These are phyloP conservation scores for Zalaria obscura DNA, from an alignment of 2,329 filamentous ascomycete species.

Conservation along the genomic window DNA sequence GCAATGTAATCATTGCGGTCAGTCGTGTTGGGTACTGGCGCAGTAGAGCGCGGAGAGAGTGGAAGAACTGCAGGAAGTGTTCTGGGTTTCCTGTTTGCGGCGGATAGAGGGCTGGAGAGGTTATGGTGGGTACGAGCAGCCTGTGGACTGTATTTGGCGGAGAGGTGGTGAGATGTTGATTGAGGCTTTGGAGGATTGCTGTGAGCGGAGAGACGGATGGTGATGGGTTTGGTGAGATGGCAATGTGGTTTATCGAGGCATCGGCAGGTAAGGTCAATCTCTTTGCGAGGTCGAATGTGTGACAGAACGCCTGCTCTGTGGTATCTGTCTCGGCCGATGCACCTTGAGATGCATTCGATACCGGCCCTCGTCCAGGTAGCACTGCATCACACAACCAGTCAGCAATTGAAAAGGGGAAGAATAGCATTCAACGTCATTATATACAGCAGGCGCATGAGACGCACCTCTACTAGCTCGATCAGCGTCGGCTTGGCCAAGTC, in stretches of 20 bases:
- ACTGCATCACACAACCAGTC: conserved; percentile 3
- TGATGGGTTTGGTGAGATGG: conserved; percentile 53
- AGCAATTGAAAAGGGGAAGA: neutral
- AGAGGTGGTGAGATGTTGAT: conserved; percentile 41
- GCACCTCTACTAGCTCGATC: conserved; percentile 42
- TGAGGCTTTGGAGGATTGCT: conserved; percentile 46
- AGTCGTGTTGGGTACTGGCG: conserved; percentile 50
- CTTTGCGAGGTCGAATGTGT: conserved; percentile 39
- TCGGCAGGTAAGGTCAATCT: conserved; percentile 27
- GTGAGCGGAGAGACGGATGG: conserved; percentile 44
- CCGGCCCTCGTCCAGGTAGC: conserved; percentile 3
- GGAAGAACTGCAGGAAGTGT: conserved; percentile 66
- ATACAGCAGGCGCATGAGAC: conserved; percentile 12
- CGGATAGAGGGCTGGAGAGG: conserved; percentile 76
- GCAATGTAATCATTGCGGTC: conserved; percentile 62
- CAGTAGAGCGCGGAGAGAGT: conserved; percentile 61
- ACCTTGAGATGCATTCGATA: neutral
- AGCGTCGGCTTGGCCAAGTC: conserved; percentile 53
- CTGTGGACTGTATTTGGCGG: conserved; percentile 56
- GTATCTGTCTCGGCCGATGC: conserved; percentile 7
- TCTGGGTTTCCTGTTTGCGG: conserved; percentile 54
- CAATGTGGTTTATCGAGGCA: conserved; percentile 28
- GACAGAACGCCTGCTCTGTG: conserved; percentile 27
- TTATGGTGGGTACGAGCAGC: conserved; percentile 67
- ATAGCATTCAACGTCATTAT: neutral